A percentile compares a stretch with the other conserved stretches of the same genome.
phyloP scores from a whole-genome alignment of 257 asterid genomes.

The Linderniella brevidens region DNA sequence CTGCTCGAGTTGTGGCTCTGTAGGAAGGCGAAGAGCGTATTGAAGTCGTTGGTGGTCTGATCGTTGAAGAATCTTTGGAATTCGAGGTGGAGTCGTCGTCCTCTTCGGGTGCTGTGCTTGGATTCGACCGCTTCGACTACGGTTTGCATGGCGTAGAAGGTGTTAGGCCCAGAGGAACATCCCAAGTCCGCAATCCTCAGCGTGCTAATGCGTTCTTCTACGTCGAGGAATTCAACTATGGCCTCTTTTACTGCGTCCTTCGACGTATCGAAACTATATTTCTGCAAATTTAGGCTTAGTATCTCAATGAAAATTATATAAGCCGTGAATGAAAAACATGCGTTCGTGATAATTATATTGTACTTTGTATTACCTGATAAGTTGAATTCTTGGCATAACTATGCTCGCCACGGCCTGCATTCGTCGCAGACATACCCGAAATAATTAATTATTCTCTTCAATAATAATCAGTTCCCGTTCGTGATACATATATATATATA shows the following conservation, averaged over 20 bases:
- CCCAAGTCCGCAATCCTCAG: conserved; percentile 30
- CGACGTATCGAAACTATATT: conserved; percentile 9
- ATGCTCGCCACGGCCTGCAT: conserved; percentile 7
- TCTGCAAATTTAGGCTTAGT: too few species aligned
- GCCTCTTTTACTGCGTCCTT: conserved; percentile 9
- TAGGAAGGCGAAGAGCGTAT: conserved; percentile 20
- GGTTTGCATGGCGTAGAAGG: conserved; percentile 22
- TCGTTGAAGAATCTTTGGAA: conserved; percentile 26
- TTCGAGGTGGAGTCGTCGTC: conserved; percentile 13
- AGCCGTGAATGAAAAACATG: too few species aligned
- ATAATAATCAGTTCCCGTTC: too few species aligned
- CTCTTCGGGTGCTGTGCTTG: too few species aligned
- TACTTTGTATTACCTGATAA: conserved; percentile 11
- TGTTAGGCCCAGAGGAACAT: conserved; percentile 34
- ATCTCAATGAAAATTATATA: too few species aligned
- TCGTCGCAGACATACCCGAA: conserved; percentile 8
- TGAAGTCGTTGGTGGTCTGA: conserved; percentile 25
- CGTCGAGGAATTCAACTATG: conserved; percentile 1
- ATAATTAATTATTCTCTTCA: too few species aligned
- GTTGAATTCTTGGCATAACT: conserved; percentile 15
- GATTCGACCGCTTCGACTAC: conserved; percentile 16
- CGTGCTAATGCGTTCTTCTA: not conserved
- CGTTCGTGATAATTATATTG: too few species aligned
- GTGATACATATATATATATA: too few species aligned
- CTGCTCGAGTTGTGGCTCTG: not conserved